Conservation (phyloP, 2,329 filamentous ascomycete species). For the Phyllosticta capitalensis region DNA sequence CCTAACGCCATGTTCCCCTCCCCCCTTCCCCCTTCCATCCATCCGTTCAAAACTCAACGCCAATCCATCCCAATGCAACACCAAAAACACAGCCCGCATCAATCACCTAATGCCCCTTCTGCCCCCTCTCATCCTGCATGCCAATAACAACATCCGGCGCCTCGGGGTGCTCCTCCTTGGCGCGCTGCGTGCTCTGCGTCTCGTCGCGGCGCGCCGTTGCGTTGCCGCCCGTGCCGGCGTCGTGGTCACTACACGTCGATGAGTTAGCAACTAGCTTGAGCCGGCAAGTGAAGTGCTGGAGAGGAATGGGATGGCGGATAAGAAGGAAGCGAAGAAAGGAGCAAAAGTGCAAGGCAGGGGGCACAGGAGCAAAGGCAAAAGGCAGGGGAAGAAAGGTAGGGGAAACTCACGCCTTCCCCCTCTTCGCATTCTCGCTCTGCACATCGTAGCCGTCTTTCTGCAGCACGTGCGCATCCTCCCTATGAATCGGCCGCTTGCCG, state of each 20-base stretch:
- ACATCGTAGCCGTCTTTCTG: slow-evolving; percentile 16
- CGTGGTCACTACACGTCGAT: slow-evolving; percentile 13
- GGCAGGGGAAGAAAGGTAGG: not conserved
- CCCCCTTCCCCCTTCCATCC: too few species aligned
- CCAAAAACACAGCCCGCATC: too few species aligned
- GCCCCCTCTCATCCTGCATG: slow-evolving; percentile 43
- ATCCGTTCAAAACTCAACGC: too few species aligned
- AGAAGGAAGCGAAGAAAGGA: not conserved
- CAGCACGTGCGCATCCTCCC: not conserved
- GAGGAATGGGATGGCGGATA: not conserved
- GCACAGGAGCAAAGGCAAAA: not conserved
- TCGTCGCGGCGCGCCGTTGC: slow-evolving; percentile 32
- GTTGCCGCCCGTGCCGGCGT: slow-evolving; percentile 28
- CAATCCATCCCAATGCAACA: too few species aligned
- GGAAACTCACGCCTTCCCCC: slow-evolving; percentile 25
- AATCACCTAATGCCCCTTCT: slow-evolving; percentile 23
- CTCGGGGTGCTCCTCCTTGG: slow-evolving; percentile 40
- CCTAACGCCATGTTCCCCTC: too few species aligned
- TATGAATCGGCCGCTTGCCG: not conserved
- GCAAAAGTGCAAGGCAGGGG: too few species aligned
- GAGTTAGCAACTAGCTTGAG: not conserved
- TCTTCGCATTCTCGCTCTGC: slow-evolving; percentile 22
- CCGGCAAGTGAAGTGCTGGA: not conserved
- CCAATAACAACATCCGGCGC: slow-evolving; percentile 38
- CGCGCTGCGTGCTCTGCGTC: slow-evolving; percentile 27